Base-by-base conservation (phyloP, 108 stramenopile genomes). In the Pseudonitzschia multiseries region DNA sequence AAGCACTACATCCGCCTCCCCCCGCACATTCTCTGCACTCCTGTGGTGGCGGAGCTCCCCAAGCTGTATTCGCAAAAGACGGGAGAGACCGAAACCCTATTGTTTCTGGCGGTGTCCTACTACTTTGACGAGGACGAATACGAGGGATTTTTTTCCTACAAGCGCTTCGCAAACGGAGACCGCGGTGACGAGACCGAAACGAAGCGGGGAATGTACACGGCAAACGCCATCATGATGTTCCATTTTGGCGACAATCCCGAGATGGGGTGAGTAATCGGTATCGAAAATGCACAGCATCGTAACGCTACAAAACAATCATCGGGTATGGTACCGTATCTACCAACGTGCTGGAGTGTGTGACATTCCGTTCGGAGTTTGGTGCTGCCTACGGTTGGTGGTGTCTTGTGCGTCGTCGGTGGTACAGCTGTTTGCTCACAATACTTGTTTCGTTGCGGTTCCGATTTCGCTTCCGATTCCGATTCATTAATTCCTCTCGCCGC, bases 41-140 rank as follows among this genome's bases (percentile, higher is more conserved):
- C 87, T 42, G 78, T 84, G 0, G 71, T 88, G 59, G 86, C 72
- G 17, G 92, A 93, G 65, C 46, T 91, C 18, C 92, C 88, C 24
- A 83, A 87, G 28, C 27, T 76, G 14, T 93, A 90, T 69, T 65
- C 56, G 0, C 70, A 78, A 32, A 76, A 76, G 6, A 3, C 26
- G 54, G 74, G 75, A 9, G 84, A 82, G 29, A 73, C 78, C n/a
- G 92, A 93, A n/a, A 83, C 80, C 32, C 3, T 89, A 28, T 57
- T 90, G 0, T 82, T 93, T 41, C 71, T 88, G 74, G 83, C 88
- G 12, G 92, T 90, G 10, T 89, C 89, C 13, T 93, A 91, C 71
- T 93, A 88, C 66, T 83, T 89, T 69, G 92, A 93, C 64, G 92
- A 93, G 79, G 92, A 93, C 53, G 92, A 93, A 72, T 86, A 84